These are phyloP conservation scores for Selenicereus undatus DNA, from an alignment of 148 eudicot genomes.

Conservation along the genomic window DNA sequence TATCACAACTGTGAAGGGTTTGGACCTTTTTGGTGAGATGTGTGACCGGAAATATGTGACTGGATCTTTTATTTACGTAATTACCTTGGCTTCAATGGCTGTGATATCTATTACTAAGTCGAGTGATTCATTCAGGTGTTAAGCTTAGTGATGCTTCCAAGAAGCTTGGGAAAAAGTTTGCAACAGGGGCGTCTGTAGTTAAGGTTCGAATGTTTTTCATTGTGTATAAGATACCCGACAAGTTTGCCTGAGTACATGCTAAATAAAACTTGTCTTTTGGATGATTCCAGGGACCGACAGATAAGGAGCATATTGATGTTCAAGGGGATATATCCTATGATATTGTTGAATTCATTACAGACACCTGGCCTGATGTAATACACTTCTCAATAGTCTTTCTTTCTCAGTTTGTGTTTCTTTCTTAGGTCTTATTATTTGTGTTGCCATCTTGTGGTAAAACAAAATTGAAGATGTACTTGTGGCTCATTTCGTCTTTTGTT, in stretches of 20 bases:
- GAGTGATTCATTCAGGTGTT: constrained; percentile 39
- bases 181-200: constrained; percentile 96
- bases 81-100: not conserved
- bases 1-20: constrained; percentile 92
- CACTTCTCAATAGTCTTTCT: not conserved
- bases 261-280: not conserved
- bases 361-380: constrained; percentile 93
- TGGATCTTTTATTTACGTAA: not conserved
- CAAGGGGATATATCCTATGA: constrained; percentile 97
- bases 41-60: not conserved
- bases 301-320: constrained; percentile 95
- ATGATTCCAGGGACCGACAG: constrained; percentile 74
- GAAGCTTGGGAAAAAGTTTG: constrained; percentile 98
- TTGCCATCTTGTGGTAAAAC: not conserved
- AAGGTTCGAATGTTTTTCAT: constrained; percentile 43
- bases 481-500: not conserved
- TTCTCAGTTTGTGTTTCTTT: not conserved
- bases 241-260: not conserved
- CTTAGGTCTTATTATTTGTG: not conserved
- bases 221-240: not conserved
- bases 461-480: not conserved
- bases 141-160: constrained; percentile 94
- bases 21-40: constrained; percentile 76
- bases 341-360: constrained; percentile 85
- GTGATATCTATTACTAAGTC: not conserved